Base-by-base conservation (phyloP, 441 rosid genomes). In the Populus trichocarpa region DNA sequence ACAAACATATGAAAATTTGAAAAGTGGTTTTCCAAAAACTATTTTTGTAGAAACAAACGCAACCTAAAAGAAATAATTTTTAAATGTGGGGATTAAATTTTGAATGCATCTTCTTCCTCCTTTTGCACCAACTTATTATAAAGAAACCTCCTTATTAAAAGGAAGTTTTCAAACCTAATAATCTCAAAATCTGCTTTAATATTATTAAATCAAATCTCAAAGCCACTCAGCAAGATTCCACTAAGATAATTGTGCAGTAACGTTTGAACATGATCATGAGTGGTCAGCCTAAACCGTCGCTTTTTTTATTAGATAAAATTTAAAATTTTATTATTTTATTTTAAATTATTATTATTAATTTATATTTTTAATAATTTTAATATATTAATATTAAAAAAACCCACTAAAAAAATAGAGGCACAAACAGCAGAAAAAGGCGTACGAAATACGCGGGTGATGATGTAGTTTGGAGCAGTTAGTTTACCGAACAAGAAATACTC, bases 401-500 rank as follows among this genome's bases (percentile, higher is more conserved):
- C 2, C 57, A 46, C 16, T 46, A 46, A 14, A 14, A 46, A 46
- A 4, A 38, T 8, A 38, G 10, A 38, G 32, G 32, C 32, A 30
- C 4, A 4, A 3, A 72, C 2, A 13, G 18, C 14, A 30, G 61
- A 26, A 59, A 32, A 59, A 72, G 30, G 0, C 6, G 2, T 8
- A 69, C 38, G 7, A 35, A 22, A 65, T n/a, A 65, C 33, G 30
- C 69, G 11, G 12, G 12, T 25, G 30, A 25, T 25, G 25, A 22
- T 11, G 30, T 10, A 25, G 30, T 1, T 18, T 68, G 75, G 11
- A 18, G 46, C 69, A 38, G 77, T 38, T 74, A 65, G 77, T 74
- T 74, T 74, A 74, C 77, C 77, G 59, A 74, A 74, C 23, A 23
- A 36, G 69, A 64, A 74, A 38, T 50, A 33, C 26, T n/a, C 1